These are phyloP conservation scores for Rhypophila decipiens DNA, from an alignment of 495 filamentous ascomycete species.

Conservation along the genomic window DNA sequence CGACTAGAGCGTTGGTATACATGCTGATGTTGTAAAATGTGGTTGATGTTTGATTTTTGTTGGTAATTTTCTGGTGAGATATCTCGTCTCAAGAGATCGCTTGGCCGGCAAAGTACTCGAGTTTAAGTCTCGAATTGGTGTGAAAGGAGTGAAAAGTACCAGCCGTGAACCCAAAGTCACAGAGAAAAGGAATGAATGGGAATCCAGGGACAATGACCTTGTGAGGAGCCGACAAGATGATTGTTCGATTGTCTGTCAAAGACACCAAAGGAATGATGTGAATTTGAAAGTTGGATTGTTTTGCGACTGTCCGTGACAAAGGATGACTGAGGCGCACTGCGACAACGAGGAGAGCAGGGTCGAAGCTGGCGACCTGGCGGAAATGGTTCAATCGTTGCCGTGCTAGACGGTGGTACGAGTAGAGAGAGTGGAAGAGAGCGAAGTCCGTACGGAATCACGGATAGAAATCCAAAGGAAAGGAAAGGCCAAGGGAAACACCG, in stretches of 20 bases:
- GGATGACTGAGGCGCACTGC: constrained; percentile 12
- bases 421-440: constrained; percentile 14
- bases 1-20: constrained; percentile 21
- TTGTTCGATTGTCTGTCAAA: constrained; percentile 30
- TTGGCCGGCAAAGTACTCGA: not conserved
- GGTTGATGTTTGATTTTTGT: not conserved
- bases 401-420: constrained; percentile 3
- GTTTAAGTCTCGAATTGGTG: constrained; percentile 3
- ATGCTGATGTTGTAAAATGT: constrained; percentile 12
- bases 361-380: constrained; percentile 35
- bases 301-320: constrained; percentile 12
- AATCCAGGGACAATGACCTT: too few species aligned
- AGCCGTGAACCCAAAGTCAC: constrained; percentile 1
- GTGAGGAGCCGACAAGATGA: constrained; percentile 1
- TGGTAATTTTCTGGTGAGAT: not conserved
- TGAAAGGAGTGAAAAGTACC: constrained; percentile 22
- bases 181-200: constrained; percentile 5
- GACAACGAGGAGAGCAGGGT: constrained; percentile 19
- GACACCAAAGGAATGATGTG: constrained; percentile 32
- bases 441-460: too few species aligned
- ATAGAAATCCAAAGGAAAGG: constrained; percentile 19
- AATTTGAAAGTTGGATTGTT: constrained; percentile 13
- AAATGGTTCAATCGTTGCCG: too few species aligned
- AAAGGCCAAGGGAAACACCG: constrained; percentile 18
- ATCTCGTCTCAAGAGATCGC: not conserved